Conservation (phyloP, 352 stramenopile genomes). For the Globisporangium nagaii region DNA sequence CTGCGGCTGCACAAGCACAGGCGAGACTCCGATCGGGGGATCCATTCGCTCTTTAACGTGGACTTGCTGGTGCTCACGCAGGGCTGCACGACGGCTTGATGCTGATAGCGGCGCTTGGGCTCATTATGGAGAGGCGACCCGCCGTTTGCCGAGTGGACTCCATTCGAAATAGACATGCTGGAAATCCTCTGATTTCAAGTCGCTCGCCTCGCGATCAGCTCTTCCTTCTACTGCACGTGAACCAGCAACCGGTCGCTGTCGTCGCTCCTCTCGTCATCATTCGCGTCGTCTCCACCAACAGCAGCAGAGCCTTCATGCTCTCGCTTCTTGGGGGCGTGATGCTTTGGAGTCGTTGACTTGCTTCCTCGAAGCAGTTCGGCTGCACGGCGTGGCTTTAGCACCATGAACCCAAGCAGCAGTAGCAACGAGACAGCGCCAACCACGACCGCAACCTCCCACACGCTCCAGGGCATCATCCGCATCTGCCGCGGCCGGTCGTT, state of each 20-base stretch:
- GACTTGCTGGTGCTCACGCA: too few relatives aligned
- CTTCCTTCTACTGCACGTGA: not conserved
- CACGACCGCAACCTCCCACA: not conserved
- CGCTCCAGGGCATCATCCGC: constrained; percentile 2
- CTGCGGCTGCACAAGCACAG: too few relatives aligned
- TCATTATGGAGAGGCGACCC: too few relatives aligned
- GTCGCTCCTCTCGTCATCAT: not conserved
- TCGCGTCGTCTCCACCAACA: too few relatives aligned
- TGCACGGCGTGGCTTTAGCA: not conserved
- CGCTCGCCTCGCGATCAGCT: too few relatives aligned
- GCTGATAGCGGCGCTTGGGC: too few relatives aligned
- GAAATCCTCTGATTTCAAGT: too few relatives aligned
- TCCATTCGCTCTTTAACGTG: too few relatives aligned
- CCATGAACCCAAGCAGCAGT: constrained; percentile 1
- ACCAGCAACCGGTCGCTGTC: not conserved
- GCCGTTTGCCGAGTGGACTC: too few relatives aligned
- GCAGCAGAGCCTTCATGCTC: not conserved
- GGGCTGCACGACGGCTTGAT: too few relatives aligned
- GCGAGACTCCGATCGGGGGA: too few relatives aligned
- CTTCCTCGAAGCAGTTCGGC: not conserved
- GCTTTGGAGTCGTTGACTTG: not conserved
- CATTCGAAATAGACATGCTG: too few relatives aligned
- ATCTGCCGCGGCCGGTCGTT: constrained; percentile 26
- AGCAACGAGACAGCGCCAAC: not conserved
- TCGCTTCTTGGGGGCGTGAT: not conserved